Evolutionary conservation across 23 red algal genomes (phyloP).

Genomic region (Gracilaria caudata): DNA sequence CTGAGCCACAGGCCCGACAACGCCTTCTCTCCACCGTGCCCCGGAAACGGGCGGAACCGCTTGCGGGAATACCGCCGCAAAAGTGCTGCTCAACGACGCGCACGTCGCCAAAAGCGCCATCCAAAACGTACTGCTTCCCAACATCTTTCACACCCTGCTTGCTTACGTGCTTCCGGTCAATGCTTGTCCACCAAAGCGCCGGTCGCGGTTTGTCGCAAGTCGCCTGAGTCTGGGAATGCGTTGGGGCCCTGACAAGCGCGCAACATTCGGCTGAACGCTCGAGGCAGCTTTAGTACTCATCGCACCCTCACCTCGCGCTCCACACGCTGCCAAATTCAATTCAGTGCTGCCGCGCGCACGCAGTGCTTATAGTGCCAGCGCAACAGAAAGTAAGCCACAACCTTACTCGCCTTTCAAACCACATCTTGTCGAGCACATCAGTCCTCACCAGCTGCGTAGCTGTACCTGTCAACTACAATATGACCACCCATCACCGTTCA

Average conservation of each 20-base stretch:
- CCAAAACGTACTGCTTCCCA: not conserved
- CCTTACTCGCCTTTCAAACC: no score
- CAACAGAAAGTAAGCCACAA: no score
- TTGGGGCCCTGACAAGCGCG: no score
- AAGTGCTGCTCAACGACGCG: not conserved
- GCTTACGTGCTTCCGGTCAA: not conserved
- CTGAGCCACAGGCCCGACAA: not conserved
- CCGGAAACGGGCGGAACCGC: slow-evolving; percentile 1
- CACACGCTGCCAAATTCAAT: not conserved
- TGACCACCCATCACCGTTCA: not conserved
- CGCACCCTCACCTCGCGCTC: not conserved
- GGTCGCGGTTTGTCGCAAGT: no score
- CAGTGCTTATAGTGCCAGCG: not conserved
- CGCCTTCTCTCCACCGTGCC: not conserved
- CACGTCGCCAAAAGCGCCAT: not conserved
- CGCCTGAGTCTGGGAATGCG: no score
- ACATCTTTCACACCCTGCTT: not conserved
- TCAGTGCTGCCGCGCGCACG: not conserved
- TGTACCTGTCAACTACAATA: not conserved
- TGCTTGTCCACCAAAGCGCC: not conserved
- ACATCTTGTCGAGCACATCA: not conserved
- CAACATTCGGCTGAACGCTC: no score
- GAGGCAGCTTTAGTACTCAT: not conserved
- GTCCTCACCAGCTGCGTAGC: not conserved
- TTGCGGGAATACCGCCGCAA: not conserved